Percentiles rank a stretch among this genome's conserved stretches.
phyloP scores from a whole-genome alignment of 2,329 filamentous ascomycete species.

The Exserohilum rostratum region DNA sequence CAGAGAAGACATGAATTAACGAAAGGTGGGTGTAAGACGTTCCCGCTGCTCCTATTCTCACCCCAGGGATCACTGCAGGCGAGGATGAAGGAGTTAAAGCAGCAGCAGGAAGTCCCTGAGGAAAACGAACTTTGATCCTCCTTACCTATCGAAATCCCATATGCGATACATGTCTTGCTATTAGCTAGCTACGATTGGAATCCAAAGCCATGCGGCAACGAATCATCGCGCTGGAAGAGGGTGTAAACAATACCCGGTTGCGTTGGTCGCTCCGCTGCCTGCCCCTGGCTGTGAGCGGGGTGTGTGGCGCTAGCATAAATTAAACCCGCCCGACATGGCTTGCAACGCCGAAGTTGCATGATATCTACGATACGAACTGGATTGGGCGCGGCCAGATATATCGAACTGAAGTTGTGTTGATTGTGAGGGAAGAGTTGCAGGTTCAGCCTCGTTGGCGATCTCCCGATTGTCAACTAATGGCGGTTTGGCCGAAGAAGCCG shows the following conservation, averaged over 20 bases:
- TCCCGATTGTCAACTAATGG: too few species aligned
- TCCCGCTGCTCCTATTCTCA: neutral
- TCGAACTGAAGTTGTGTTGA: neutral
- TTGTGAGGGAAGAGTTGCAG: too few species aligned
- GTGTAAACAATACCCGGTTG: neutral
- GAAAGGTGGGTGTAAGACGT: too few species aligned
- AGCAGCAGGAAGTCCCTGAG: too few species aligned
- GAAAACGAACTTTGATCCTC: neutral
- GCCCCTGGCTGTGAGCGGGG: slow-evolving; percentile 4
- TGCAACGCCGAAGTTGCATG: neutral
- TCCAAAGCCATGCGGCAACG: neutral
- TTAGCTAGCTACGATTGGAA: too few species aligned
- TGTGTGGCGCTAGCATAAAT: slow-evolving; percentile 3
- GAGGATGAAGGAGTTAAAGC: neutral
- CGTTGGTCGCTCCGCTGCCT: slow-evolving; percentile 1
- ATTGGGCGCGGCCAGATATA: neutral
- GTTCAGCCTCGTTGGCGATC: too few species aligned
- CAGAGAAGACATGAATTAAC: too few species aligned
- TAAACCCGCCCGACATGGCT: neutral
- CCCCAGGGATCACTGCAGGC: too few species aligned
- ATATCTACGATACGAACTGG: neutral
- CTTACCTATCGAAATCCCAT: neutral
- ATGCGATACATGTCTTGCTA: too few species aligned
- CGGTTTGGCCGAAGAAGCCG: too few species aligned
- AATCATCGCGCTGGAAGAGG: slow-evolving; percentile 4